Evolutionary conservation across 1,139 yeast genomes (phyloP), one percentile per base, ranked within the genome.

Genomic region (Suhomyces bolitotheri): DNA sequence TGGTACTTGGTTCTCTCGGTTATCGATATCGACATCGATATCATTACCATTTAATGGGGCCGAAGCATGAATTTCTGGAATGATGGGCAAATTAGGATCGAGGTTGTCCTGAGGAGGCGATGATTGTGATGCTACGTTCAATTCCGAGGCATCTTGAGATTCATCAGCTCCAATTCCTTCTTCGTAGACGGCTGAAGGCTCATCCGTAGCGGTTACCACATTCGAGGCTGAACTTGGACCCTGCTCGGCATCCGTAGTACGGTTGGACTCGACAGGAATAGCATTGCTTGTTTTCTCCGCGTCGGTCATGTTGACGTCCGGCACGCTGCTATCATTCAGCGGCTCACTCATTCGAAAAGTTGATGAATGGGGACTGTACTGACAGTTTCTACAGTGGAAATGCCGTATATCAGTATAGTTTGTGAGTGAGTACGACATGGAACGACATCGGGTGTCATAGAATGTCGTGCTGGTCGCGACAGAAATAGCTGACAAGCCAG

Each of bases 311-410:
- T 16, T 22, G 26, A 27, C 21, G 13, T 33, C 36, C 2, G 22
- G 23, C 16, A 14, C 27, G 20, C 10, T 22, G 30, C 22, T 5
- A 10, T 22, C 16, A n/a, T 29, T 27, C 33, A 17, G 30, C 29
- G 29, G 32, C 12, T 29, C 27, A 20, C 30, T 29, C 37, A 34
- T 34, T 11, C 22, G 24, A 17, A 22, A 10, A 15, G n/a, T 14
- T 24, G 31, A 14, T 20, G 12, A 21, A 22, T 25, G 29, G 34
- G 25, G 13, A 13, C n/a, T n/a, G n/a, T n/a, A n/a, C n/a, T n/a
- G n/a, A n/a, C n/a, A n/a, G n/a, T n/a, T n/a, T n/a, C n/a, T n/a
- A n/a, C n/a, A n/a, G n/a, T n/a, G n/a, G n/a, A n/a, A n/a, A n/a
- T n/a, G n/a, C n/a, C n/a, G n/a, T n/a, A n/a, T n/a, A n/a, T n/a